A percentile compares a stretch with the other conserved stretches of the same genome.
These are phyloP conservation scores for Suillus bovinus DNA, from an alignment of 768 basidiomycete species.

Conservation along the genomic window DNA sequence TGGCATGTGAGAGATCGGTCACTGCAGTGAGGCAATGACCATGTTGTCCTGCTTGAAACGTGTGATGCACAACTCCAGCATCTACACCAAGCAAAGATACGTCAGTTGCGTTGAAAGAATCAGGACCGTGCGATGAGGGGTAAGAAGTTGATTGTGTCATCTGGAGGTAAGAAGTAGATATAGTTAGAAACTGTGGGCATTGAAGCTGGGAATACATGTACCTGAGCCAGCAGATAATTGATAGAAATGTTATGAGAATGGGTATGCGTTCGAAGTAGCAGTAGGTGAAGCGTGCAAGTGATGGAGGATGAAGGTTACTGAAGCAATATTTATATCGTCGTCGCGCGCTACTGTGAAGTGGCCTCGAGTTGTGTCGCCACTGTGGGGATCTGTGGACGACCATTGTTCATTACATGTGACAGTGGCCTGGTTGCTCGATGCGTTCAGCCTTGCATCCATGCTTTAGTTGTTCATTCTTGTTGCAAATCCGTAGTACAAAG, in stretches of 20 bases:
- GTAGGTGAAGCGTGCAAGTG: not conserved
- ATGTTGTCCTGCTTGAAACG: not conserved
- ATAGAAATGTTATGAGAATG: not conserved
- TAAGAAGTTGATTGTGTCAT: not conserved
- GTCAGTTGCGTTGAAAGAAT: not conserved
- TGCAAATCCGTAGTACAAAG: not conserved
- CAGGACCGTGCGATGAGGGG: not conserved
- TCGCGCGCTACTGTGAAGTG: not conserved
- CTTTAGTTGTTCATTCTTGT: not conserved
- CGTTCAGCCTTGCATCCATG: not conserved
- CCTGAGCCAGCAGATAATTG: not conserved
- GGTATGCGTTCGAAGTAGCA: not conserved
- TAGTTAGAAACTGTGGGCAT: no score
- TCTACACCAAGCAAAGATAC: not conserved
- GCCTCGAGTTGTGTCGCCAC: not conserved
- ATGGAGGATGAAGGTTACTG: not conserved
- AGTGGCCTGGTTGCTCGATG: not conserved
- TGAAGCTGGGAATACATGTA: not conserved
- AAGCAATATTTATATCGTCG: not conserved
- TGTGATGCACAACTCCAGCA: not conserved
- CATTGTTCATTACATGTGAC: not conserved
- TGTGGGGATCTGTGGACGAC: not conserved
- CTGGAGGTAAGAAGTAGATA: not conserved
- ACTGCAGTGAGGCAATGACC: no score
- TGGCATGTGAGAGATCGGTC: not conserved